Evolutionary conservation across 129 eudicot species (phyloP), one percentile per base, ranked within the genome.

Genomic region (Rutidosis leptorrhynchoides): DNA sequence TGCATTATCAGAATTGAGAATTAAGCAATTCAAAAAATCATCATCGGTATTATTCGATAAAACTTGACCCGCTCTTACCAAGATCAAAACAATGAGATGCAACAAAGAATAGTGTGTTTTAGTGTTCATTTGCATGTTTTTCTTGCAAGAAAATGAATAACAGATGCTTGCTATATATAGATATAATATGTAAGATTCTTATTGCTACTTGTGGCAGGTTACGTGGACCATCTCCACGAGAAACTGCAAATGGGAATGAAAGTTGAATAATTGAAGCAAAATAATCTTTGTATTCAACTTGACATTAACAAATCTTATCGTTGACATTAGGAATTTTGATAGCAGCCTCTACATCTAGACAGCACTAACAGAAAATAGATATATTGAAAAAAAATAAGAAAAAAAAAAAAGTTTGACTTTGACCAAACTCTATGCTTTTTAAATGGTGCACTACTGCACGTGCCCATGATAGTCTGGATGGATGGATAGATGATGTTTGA

Each of bases 11-110:
- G 75, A 73, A 28, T 77, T 23, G 2, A 19, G 32, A 58, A 68
- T 46, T 15, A 81, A 49, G 58, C 79, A 81, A 7, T 64, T 46
- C 14, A 77, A 66, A 64, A 81, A 77, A 52, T 77, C 76, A 33
- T 2, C 37, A 45, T 74, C 37, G 26, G 60, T 43, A 28, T 65
- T 27, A 1, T 21, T 12, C 3, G 73, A 74, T 5, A 1, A 42
- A 65, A n/a, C 7, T 10, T 56, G 67, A 65, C 27, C 22, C 20
- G 29, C 52, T 2, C 26, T 16, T n/a, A 74, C 52, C 25, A 74
- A 43, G 22, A 65, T 21, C 2, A 73, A 14, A 63, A 63, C 28
- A 26, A 35, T 35, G 16, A 66, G 68, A 67, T 46, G 46, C n/a
- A 65, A 58, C 43, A 58, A 22, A 58, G 60, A 66, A 58, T 21